phyloP scores from a whole-genome alignment of 331 rosid genomes.

The Spiraea crenata region DNA sequence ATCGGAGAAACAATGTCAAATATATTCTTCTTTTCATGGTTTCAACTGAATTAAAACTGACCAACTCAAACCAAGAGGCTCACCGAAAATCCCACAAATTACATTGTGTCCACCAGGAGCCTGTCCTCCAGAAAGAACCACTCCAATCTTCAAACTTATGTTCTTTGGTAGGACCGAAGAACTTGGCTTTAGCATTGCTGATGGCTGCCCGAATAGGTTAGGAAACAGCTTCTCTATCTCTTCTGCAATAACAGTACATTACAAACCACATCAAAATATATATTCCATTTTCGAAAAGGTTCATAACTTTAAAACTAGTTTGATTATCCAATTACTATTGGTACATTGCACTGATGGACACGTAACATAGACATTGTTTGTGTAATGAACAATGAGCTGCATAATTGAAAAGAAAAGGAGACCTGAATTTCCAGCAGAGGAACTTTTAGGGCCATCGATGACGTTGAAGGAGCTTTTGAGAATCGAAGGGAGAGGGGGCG shows the following conservation, averaged over 20 bases:
- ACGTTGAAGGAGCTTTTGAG: constrained; percentile 20
- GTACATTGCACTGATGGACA: neutral
- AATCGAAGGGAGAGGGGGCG: constrained; percentile 23
- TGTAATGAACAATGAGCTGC: neutral
- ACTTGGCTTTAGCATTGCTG: constrained; percentile 1
- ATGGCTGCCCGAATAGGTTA: constrained; percentile 24
- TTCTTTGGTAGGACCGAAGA: constrained; percentile 7
- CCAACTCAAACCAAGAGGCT: neutral
- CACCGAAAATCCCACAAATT: constrained; percentile 23
- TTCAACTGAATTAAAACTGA: neutral
- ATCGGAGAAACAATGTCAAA: no score
- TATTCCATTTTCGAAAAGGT: neutral
- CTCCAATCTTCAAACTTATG: constrained; percentile 20
- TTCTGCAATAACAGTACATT: constrained; percentile 8
- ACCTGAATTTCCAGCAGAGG: constrained; percentile 25
- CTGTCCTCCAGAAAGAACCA: constrained; percentile 30
- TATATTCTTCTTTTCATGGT: neutral
- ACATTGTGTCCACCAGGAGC: constrained; percentile 33
- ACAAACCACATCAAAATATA: neutral
- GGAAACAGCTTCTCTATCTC: constrained; percentile 28
- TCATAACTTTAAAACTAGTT: neutral
- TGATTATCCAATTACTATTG: neutral
- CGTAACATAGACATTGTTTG: no score
- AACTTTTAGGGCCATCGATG: constrained; percentile 27
- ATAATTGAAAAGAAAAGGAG: neutral